phyloP scores from a whole-genome alignment of 2,329 filamentous ascomycete genomes.

The Nigrospora sphaerica region DNA sequence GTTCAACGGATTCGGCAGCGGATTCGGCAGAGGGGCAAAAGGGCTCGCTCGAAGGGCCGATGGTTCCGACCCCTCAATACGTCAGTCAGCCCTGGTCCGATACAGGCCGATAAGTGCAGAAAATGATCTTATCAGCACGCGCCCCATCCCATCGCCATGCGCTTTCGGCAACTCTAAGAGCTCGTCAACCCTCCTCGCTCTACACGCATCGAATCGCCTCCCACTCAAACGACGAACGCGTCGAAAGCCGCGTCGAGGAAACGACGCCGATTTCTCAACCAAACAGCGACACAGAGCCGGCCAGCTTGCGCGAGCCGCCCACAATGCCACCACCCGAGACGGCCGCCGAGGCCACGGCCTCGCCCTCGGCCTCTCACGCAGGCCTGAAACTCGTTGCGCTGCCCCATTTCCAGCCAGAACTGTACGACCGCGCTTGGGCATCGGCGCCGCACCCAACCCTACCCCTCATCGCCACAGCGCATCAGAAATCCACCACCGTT shows the following conservation, averaged over 20 bases:
- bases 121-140: constrained; percentile 1
- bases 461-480: constrained; percentile 82
- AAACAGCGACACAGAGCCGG: background rate
- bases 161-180: background rate
- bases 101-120: constrained; percentile 2
- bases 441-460: constrained; percentile 79
- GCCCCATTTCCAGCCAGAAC: constrained; percentile 44
- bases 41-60: no score
- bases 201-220: background rate
- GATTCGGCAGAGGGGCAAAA: no score
- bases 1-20: no score
- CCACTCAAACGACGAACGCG: background rate
- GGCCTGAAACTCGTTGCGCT: constrained; percentile 33
- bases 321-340: background rate
- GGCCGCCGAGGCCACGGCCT: background rate
- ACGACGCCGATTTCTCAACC: background rate
- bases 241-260: background rate
- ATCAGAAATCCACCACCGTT: constrained; percentile 79
- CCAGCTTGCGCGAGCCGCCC: background rate
- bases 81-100: background rate
- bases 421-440: constrained; percentile 74
- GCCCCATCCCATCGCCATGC: background rate
- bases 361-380: background rate
- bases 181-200: background rate
- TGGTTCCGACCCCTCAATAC: background rate